Base-by-base conservation (phyloP, 192 early-diverging fungal species). In the Coemansia biformis region DNA sequence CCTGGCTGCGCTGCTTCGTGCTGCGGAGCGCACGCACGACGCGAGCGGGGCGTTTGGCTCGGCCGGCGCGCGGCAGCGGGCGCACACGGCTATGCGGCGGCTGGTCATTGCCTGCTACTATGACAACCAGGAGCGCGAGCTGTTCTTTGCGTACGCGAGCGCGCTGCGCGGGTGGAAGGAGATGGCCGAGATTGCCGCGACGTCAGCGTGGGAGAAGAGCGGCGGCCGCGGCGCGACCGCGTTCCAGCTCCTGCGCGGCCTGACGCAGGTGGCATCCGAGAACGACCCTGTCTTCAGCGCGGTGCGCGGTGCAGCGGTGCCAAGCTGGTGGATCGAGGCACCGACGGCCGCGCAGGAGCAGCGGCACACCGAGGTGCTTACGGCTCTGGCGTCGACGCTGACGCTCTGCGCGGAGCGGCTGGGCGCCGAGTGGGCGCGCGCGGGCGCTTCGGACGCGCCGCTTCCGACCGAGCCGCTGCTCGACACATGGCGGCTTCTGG, bases 131-230 rank as follows among this genome's bases (percentile, higher is more conserved):
- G 59, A 68, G 14, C 76, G 80, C 15, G 84, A 91, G 70, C 63
- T 90, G 43, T 71, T 76, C 35, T 69, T 78, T 50, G 83, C 89
- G 10, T 77, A 84, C 14, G 62, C 74, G 31, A 83, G 86, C 37
- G 81, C 81, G 16, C 71, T 89, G 43, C 74, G 82, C 32, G 82
- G 86, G 1, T 98, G 95, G 95, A 77, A 81, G 48, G 80, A 89
- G 42, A 63, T 94, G 16, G 75, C 90, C 5, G 82, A 91, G 39
- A 76, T 90, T 12, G 78, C 83, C 1, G 56, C 59, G 3, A 59
- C 72, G 17, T 75, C 72, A 9, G 72, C 72, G 24, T 96, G 38
- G 74, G 74, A 24, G 70, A 80, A 14, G 77, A 78, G 29, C 29
- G 29, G 29, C 29, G 29, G 7, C 8, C 29, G 29, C 7, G 29